These are phyloP conservation scores for Alternaria longipes DNA, from an alignment of 2,329 filamentous ascomycete species.

Conservation along the genomic window DNA sequence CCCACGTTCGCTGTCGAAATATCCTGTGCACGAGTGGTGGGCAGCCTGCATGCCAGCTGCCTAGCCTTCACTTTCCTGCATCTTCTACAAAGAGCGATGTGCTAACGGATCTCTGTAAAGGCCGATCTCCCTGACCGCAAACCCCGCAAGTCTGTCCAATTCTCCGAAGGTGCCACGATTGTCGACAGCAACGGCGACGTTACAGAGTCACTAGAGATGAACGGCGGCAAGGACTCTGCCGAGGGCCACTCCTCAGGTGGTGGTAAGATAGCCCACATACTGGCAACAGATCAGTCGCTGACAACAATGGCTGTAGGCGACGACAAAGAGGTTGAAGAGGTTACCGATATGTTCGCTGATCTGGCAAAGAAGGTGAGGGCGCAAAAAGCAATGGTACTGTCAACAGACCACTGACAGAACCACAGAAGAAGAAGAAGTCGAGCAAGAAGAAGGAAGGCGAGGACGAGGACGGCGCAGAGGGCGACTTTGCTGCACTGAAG, in stretches of 20 bases:
- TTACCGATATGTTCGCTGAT: slow-evolving; percentile 69
- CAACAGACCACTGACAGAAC: slow-evolving; percentile 12
- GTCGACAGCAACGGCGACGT: slow-evolving; percentile 91
- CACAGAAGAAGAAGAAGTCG: slow-evolving; percentile 69
- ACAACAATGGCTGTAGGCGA: slow-evolving; percentile 42
- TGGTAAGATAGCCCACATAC: slow-evolving; percentile 30
- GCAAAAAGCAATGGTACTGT: background rate
- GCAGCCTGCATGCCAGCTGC: background rate
- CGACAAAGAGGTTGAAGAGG: slow-evolving; percentile 70
- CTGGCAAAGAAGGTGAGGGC: slow-evolving; percentile 70
- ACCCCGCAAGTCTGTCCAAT: slow-evolving; percentile 91
- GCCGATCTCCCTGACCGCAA: slow-evolving; percentile 67
- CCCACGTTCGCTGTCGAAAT: slow-evolving; percentile 38
- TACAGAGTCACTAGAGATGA: slow-evolving; percentile 73
- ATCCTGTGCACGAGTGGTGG: slow-evolving; percentile 8
- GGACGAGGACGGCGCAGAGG: slow-evolving; percentile 62
- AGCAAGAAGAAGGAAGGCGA: slow-evolving; percentile 66
- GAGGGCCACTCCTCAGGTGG: slow-evolving; percentile 69
- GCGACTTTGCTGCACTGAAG: slow-evolving; percentile 72
- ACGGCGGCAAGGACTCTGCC: slow-evolving; percentile 81
- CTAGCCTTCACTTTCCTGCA: background rate
- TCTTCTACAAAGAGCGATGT: background rate
- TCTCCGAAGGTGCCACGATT: slow-evolving; percentile 85
- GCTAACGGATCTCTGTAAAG: slow-evolving; percentile 47
- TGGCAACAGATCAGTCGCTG: slow-evolving; percentile 24